Evolutionary conservation across 148 eudicot species (phyloP), one percentile per base, ranked within the genome.

Genomic region (Silene uniflora): DNA sequence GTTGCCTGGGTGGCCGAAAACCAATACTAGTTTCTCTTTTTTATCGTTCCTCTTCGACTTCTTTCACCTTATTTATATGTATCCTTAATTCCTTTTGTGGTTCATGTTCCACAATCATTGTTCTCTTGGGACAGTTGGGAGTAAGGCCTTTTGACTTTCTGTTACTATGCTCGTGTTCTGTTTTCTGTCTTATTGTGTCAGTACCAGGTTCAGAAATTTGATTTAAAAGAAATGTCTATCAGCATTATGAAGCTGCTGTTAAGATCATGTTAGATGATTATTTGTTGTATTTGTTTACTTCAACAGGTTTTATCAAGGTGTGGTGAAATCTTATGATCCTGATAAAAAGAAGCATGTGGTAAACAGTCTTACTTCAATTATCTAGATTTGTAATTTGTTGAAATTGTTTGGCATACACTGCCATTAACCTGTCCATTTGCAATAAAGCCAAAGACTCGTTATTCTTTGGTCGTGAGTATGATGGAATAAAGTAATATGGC

Each of bases 301-400:
- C 62, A 65, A 70, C 91, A 95, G 99, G 87, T 95, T 85, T 77
- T 95, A 95, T 83, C 88, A 76, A 75, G 99, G 99, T 65, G 80
- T 90, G 52, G 93, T 92, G 80, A 92, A 92, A 86, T 89, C 97
- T 17, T 95, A 86, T 88, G 96, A 95, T 74, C 81, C 89, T 61
- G 77, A 90, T 66, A 90, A 88, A 84, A 86, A 85, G 83, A 92
- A 92, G 76, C 94, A 95, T 73, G 94, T 88, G 89, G 96, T 93
- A 83, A 79, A 92, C 77, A 81, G 75, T 78, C 62, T 13, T 25
- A 14, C 18, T 70, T 24, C 19, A 49, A 24, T 23, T 70, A 3
- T 70, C 10, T 49, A 49, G 59, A 25, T 52, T 70, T 70, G 21
- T 23, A 39, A 25, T 52, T 70, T 70, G 21, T 23, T 22, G 22